A percentile compares a stretch with the other conserved stretches of the same genome.
phyloP scores from a whole-genome alignment of 257 asterid species.

The Coffea eugenioides region DNA sequence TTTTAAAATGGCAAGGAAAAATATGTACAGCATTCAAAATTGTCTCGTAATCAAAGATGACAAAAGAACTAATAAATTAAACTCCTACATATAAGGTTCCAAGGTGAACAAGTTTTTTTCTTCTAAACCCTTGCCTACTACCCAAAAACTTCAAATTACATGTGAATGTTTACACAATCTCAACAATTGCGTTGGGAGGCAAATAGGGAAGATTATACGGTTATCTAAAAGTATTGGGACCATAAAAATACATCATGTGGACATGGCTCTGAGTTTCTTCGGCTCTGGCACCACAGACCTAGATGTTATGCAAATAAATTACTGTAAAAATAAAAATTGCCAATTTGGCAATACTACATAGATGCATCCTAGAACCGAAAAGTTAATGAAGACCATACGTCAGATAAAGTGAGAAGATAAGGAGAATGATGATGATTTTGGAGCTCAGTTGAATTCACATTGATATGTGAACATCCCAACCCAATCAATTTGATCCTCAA shows the following conservation, averaged over 20 bases:
- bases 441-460: too few species aligned
- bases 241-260: constrained; percentile 88
- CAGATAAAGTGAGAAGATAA: too few species aligned
- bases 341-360: constrained; percentile 5
- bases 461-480: too few species aligned
- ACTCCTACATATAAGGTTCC: not conserved
- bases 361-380: not conserved
- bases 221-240: constrained; percentile 92
- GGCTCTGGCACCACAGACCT: constrained; percentile 86
- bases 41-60: not conserved
- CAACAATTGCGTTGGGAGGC: constrained; percentile 80
- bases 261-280: constrained; percentile 91
- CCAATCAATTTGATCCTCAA: too few species aligned
- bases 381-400: not conserved
- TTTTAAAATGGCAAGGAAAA: not conserved
- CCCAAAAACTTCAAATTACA: constrained; percentile 8
- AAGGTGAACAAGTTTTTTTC: not conserved
- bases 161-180: constrained; percentile 71
- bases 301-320: constrained; percentile 16
- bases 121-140: not conserved
- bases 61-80: not conserved
- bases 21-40: not conserved
- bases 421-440: too few species aligned
- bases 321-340: not conserved
- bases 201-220: constrained; percentile 97